Base-by-base conservation (phyloP, 768 basidiomycete genomes). In the Phylloporus scabripes region DNA sequence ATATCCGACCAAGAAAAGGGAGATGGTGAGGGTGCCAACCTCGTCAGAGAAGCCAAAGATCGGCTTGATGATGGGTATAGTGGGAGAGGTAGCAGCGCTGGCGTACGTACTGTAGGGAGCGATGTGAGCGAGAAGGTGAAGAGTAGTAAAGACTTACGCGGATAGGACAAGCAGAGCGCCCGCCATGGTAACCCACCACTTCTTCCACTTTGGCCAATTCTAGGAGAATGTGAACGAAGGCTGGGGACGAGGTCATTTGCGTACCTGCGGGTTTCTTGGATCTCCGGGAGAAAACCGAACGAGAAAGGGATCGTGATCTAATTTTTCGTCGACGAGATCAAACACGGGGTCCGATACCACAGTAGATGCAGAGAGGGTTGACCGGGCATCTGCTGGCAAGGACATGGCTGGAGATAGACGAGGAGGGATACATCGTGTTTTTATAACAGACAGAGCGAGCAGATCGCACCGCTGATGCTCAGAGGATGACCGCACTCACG, bases 1-100 rank as follows among this genome's bases (percentile, higher is more conserved):
- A 56, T 82, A 85, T n/a, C 83, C 83, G n/a, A 72, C 73, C 14
- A 85, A 75, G 61, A 84, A 85, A 4, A 85, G 71, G 2, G 83
- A 77, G 28, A 85, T 72, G 0, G 75, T 77, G 41, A 85, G 70
- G 9, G 71, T 74, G 5, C 70, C 80, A 18, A 80, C 71, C 59
- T 78, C 80, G 24, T 66, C 17, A 5, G 75, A 73, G 58, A 84
- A 71, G 9, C 67, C 53, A 52, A 82, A 82, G 29, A 78, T 63
- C 8, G 70, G 48, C 53, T 69, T 70, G 31, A 85, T 58, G n/a
- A 71, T 58, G 1, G 65, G 61, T 28, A 77, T 64, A 46, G 81
- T 69, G 6, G 77, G 74, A 23, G 79, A 70, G 1, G 82, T 79
- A 0, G 78, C 78, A 15, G 81, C 75, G 53, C 81, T 82, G 14